These are phyloP conservation scores for Brassica incana DNA, from an alignment of 345 rosid species.

Conservation along the genomic window DNA sequence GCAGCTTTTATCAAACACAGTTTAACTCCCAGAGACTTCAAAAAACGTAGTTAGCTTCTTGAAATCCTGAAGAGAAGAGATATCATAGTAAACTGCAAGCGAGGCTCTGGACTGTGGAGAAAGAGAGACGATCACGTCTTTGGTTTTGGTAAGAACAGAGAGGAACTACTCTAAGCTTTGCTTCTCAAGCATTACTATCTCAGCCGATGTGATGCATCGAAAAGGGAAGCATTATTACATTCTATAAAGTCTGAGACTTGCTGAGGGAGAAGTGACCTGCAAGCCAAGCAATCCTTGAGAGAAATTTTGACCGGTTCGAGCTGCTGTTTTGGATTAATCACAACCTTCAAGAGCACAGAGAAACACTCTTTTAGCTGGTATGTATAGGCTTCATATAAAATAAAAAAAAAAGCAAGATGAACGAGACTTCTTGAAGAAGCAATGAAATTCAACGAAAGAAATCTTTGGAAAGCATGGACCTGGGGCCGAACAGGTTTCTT, in stretches of 20 bases:
- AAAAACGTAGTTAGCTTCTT: constrained; percentile 79
- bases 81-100: constrained; percentile 68
- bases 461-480: constrained; percentile 39
- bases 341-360: constrained; percentile 47
- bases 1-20: constrained; percentile 80
- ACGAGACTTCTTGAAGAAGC: too few relatives aligned
- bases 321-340: constrained; percentile 44
- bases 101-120: constrained; percentile 94
- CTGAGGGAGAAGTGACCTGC: constrained; percentile 54
- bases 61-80: constrained; percentile 72
- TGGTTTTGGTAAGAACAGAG: constrained; percentile 59
- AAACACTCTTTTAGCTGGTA: not conserved
- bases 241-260: not conserved
- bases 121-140: constrained; percentile 62
- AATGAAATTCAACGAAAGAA: not conserved
- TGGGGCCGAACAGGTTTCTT: constrained; percentile 53
- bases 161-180: constrained; percentile 90
- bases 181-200: constrained; percentile 95
- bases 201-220: constrained; percentile 88
- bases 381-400: not conserved
- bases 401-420: too few relatives aligned
- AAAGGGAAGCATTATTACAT: not conserved
- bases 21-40: constrained; percentile 78
- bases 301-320: constrained; percentile 82
- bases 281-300: constrained; percentile 95